Base-by-base conservation (phyloP, 2,329 filamentous ascomycete genomes). In the Aureobasidium sp. region DNA sequence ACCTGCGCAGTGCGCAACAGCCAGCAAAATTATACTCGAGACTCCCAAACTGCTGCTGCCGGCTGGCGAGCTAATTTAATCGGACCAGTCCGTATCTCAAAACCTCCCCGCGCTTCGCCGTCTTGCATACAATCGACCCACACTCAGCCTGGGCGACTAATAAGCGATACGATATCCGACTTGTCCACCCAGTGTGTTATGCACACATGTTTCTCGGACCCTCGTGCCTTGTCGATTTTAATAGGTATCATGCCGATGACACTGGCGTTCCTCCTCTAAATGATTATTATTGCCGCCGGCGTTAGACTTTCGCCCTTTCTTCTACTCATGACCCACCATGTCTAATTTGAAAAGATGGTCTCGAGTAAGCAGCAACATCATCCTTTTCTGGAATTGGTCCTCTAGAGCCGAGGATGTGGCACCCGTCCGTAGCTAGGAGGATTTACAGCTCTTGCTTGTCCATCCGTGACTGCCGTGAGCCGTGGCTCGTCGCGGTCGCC, bases 61-160 rank as follows among this genome's bases (percentile, higher is more conserved):
- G 50, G 37, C 52, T 51, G 44, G 61, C 51, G 61, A 59, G 61
- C 61, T 59, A 63, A 59, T 59, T 63, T 56, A 48, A 63, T 63
- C 48, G 61, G 53, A 53, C 61, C 61, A 51, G 50, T 51, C 26
- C 51, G 51, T 62, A 62, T 62, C 43, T 62, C 60, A 48, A 41
- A 62, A 29, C 27, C 26, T 29, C 57, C 57, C 60, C 59, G 39
- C 60, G 51, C 60, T 62, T 48, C 48, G 50, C 53, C 51, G 50
- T 62, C 41, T 46, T 62, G 60, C 50, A 62, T 46, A 48, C 57
- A 48, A 50, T 43, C 34, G 57, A 60, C 57, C 57, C 57, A 60
- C 57, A 51, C 57, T n/a, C 44, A 51, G 46, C 44, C 56, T 48
- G 34, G 44, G 56, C 56, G n/a, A 41, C 57, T 50, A 29, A 43